Base-by-base conservation (phyloP, 768 basidiomycete genomes). In the Amanita polypyramis region DNA sequence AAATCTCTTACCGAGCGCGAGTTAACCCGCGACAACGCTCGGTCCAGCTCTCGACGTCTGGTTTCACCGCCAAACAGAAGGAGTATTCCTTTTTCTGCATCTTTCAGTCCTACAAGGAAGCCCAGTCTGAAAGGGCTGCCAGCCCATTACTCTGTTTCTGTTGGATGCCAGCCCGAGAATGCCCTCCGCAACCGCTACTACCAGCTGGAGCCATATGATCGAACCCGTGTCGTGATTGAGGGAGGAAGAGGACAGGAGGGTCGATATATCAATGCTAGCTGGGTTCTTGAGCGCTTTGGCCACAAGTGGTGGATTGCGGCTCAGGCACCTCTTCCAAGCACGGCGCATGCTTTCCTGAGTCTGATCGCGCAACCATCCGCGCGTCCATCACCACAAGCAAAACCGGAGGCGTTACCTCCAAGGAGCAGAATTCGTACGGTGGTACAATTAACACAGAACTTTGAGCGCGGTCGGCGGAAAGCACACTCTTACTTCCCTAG, bases 251-350 rank as follows among this genome's bases (percentile, higher is more conserved):
- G 57, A 54, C 45, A 49, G 21, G 49, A 57, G 15, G 73, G 74
- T 10, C 65, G 75, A 41, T 94, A 93, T 61, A 60, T 94, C 30
- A 92, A 94, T 56, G 91, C 84, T 11, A 88, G 76, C 57, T 92
- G 89, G 84, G 80, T 92, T n/a, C 68, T 74, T 38, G 91, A 93
- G 58, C 64, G 70, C 21, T 74, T 68, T 43, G 85, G 90, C 5
- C 73, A 72, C 27, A 85, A 80, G 56, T 81, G 77, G 77, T 90
- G 88, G 85, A 85, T 93, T 50, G 87, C 88, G 2, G 75, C 86
- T 0, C 90, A 93, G 59, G 91, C 90, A 0, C 88, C 91, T 0
- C 64, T 90, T 29, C 76, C 73, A 4, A 59, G 67, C 41, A 87
- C 89, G 0, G 70, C 75, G 0, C 84, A 92, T 57, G 67, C 85